A percentile compares a stretch with the other conserved stretches of the same genome.
These are phyloP conservation scores for Auriscalpium orientale DNA, from an alignment of 768 basidiomycete species.

Conservation along the genomic window DNA sequence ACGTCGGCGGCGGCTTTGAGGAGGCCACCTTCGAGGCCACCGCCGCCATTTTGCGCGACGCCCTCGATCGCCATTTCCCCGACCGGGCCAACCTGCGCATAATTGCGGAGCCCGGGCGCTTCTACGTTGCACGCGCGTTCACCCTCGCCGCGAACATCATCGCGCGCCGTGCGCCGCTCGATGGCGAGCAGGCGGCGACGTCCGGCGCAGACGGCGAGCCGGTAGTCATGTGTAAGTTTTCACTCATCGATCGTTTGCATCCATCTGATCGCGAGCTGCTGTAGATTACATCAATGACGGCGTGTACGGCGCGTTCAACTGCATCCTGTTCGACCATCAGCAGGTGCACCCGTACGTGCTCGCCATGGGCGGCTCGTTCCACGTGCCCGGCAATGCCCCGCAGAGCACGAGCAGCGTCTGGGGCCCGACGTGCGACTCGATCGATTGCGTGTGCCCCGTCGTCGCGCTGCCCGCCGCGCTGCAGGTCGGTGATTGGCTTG, in stretches of 20 bases:
- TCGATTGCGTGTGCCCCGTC: slow-evolving; percentile 79
- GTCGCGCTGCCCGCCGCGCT: slow-evolving; percentile 59
- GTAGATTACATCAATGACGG: slow-evolving; percentile 99
- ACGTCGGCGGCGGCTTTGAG: slow-evolving; percentile 97
- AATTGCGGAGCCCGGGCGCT: slow-evolving; percentile 94
- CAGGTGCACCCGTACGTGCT: slow-evolving; percentile 76
- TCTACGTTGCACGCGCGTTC: slow-evolving; percentile 89
- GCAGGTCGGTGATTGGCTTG: slow-evolving; percentile 93
- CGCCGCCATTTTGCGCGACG: slow-evolving; percentile 58
- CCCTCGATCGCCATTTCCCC: slow-evolving; percentile 78
- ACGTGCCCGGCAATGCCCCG: slow-evolving; percentile 36
- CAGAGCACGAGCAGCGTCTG: slow-evolving; percentile 68
- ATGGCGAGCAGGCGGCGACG: slow-evolving; percentile 19
- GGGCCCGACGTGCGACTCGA: slow-evolving; percentile 98
- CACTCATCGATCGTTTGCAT: slow-evolving; percentile 6
- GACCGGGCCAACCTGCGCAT: slow-evolving; percentile 60
- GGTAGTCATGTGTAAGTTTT: slow-evolving; percentile 82
- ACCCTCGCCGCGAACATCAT: slow-evolving; percentile 91
- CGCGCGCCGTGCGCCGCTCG: slow-evolving; percentile 66
- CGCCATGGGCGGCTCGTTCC: slow-evolving; percentile 61
- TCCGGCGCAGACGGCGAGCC: slow-evolving; percentile 32
- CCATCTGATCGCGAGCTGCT: background rate
- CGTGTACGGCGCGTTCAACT: slow-evolving; percentile 96
- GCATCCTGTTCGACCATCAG: slow-evolving; percentile 88
- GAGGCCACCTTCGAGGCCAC: slow-evolving; percentile 77